Evolutionary conservation across 768 basidiomycete species (phyloP).

Genomic region (Xanthoconium purpureum): DNA sequence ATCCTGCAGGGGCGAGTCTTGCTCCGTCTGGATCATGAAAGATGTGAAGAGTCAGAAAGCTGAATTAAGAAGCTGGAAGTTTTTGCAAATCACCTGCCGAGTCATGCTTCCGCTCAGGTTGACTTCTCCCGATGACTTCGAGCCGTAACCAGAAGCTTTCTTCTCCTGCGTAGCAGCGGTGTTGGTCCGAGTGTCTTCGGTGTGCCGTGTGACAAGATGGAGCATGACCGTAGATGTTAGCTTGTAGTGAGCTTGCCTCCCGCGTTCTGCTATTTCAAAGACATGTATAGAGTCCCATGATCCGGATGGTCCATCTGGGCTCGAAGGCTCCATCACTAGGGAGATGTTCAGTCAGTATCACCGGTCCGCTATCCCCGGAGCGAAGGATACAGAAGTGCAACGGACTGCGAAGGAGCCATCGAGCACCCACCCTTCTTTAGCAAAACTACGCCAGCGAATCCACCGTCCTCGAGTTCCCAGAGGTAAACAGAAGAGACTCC

Average conservation of each 20-base stretch:
- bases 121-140: constrained; percentile 71
- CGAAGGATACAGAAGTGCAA: constrained; percentile 1
- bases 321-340: constrained; percentile 59
- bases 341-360: constrained; percentile 1
- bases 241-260: constrained; percentile 92
- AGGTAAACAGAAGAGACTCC: constrained; percentile 95
- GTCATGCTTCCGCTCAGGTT: constrained; percentile 96
- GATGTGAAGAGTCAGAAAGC: constrained; percentile 9
- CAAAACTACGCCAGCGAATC: constrained; percentile 94
- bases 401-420: neutral
- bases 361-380: neutral
- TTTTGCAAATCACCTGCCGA: constrained; percentile 65
- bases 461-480: constrained; percentile 96
- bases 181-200: constrained; percentile 24
- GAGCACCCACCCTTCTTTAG: constrained; percentile 80
- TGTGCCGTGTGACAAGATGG: constrained; percentile 64
- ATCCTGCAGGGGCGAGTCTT: constrained; percentile 81
- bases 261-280: constrained; percentile 91
- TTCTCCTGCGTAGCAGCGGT: constrained; percentile 28
- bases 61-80: constrained; percentile 4
- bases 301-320: constrained; percentile 64
- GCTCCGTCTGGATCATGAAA: constrained; percentile 60
- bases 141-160: constrained; percentile 41
- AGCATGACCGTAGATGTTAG: constrained; percentile 97
- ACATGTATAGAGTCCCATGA: constrained; percentile 99